Conservation (phyloP, 1,284 basidiomycete species). For the Melampsora larici-populina region DNA sequence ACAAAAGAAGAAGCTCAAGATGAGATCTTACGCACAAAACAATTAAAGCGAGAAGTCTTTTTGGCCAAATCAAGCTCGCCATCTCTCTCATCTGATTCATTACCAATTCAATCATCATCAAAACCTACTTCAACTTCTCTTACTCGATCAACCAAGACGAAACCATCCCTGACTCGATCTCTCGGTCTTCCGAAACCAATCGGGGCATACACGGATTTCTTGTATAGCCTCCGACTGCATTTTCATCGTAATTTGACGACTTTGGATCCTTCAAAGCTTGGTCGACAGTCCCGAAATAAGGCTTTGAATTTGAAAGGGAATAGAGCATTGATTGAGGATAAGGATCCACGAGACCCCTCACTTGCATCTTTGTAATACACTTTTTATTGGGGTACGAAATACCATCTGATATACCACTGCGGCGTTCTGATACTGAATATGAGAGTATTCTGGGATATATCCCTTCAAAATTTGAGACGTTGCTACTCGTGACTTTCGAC, state of each 20-base stretch:
- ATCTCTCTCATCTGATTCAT: background rate
- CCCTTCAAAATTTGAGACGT: too few relatives aligned
- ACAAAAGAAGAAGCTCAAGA: conserved; percentile 37
- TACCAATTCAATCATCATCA: background rate
- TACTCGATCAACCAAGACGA: conserved; percentile 11
- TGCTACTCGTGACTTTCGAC: too few relatives aligned
- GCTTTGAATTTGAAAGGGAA: too few relatives aligned
- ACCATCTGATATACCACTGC: too few relatives aligned
- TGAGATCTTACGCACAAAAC: conserved; percentile 15
- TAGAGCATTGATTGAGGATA: too few relatives aligned
- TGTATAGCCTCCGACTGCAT: conserved; percentile 38
- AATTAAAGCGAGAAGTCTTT: conserved; percentile 14
- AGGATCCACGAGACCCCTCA: too few relatives aligned
- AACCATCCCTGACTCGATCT: conserved; percentile 20
- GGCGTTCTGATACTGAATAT: too few relatives aligned
- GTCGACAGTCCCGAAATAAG: too few relatives aligned
- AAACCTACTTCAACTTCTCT: background rate
- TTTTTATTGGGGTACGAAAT: too few relatives aligned
- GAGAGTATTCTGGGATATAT: too few relatives aligned
- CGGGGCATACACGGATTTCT: conserved; percentile 37
- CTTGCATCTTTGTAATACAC: too few relatives aligned
- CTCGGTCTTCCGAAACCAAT: conserved; percentile 36
- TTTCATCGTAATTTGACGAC: conserved; percentile 41
- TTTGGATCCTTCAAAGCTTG: conserved; percentile 33
- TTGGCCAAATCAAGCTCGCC: background rate